Base-by-base conservation (phyloP, 495 filamentous ascomycete species). In the Xylaria flabelliformis region DNA sequence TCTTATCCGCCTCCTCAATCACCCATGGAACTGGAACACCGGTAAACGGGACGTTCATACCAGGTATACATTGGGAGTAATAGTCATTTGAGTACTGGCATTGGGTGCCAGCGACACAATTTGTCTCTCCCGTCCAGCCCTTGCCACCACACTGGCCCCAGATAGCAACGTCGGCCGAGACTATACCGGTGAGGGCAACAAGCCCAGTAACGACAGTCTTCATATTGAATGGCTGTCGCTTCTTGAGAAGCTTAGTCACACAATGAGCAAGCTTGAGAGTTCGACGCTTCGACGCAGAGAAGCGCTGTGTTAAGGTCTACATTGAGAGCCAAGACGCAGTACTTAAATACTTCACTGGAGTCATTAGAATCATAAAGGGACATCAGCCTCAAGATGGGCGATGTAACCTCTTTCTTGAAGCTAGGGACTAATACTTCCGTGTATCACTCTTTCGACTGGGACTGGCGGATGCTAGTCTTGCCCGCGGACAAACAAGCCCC, bases 81-180 rank as follows among this genome's bases (percentile, higher is more conserved):
- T 79, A 88, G 5, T 82, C 76, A 73, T 87, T 88, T 44, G 74
- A 65, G 24, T 71, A 75, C 70, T 77, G 73, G 79, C 87, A 89
- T 29, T 79, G 79, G 7, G 84, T 81, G 32, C 82, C 79, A 5
- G 81, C 62, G 8, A 72, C 76, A 68, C 87, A 89, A 41, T 78
- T 82, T 1, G 82, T 85, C 2, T 84, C 62, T 19, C 86, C 87
- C 9, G 74, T 76, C 82, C 85, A 88, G 34, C 79, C 76, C 46
- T 42, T 74, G 15, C 87, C 87, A 42, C 87, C 86, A 55, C 87
- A 89, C 64, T 89, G 87, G 1, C 80, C 86, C 68, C 76, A 84
- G 58, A 72, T 64, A 58, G 73, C 62, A 24, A 70, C 66, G 17
- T 74, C 62, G 10, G 74, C 72, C 0, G 73, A 74, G 66, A 42